A percentile compares a stretch with the other conserved stretches of the same genome.
These are phyloP conservation scores for Cutaneotrichosporon sp. DNA, from an alignment of 1,284 basidiomycete genomes.

Conservation along the genomic window DNA sequence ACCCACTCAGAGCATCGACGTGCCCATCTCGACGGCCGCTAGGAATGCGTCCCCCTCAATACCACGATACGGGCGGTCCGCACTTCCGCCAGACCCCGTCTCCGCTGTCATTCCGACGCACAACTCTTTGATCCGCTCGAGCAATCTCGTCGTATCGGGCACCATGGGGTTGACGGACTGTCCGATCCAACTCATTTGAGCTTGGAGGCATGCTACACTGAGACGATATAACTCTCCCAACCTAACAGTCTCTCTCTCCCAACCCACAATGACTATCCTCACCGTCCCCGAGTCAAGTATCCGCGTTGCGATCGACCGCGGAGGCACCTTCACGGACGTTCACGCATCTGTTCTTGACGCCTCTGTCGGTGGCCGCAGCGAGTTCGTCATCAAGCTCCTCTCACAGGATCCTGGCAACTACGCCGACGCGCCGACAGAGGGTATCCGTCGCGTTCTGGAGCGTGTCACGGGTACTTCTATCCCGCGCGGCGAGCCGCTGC, in stretches of 20 bases:
- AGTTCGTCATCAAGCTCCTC: conserved; percentile 61
- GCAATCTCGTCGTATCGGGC: background rate
- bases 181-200: background rate
- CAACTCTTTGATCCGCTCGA: background rate
- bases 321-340: conserved; percentile 52
- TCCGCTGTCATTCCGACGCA: background rate
- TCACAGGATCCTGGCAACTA: conserved; percentile 85
- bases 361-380: conserved; percentile 21
- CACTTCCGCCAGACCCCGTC: background rate
- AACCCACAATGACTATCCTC: conserved; percentile 25
- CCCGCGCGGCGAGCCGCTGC: conserved; percentile 50
- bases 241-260: background rate
- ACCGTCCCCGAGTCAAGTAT: conserved; percentile 44
- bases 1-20: background rate
- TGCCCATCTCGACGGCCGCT: background rate
- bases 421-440: conserved; percentile 81
- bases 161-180: too few relatives aligned
- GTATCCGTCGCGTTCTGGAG: conserved; percentile 86
- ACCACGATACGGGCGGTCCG: background rate
- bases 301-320: conserved; percentile 42
- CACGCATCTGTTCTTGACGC: conserved; percentile 34
- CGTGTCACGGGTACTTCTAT: conserved; percentile 61
- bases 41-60: background rate
- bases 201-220: background rate
- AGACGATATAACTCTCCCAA: background rate